phyloP scores from a whole-genome alignment of 1,284 basidiomycete genomes.

The Cryptococcus wingfieldii region DNA sequence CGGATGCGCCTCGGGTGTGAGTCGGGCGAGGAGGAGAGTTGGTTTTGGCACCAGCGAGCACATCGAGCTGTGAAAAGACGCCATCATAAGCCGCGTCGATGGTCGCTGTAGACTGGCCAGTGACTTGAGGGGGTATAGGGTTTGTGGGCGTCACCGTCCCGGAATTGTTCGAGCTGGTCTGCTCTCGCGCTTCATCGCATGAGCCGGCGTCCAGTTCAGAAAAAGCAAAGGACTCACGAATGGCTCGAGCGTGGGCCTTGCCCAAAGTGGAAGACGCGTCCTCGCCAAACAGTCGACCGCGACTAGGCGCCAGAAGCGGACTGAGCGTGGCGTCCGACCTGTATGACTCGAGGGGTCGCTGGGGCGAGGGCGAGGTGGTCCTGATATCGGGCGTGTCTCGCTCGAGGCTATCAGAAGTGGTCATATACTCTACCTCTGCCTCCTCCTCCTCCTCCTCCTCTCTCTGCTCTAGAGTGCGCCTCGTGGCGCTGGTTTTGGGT shows the following conservation, averaged over 20 bases:
- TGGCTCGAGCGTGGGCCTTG: not conserved
- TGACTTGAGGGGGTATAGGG: constrained; percentile 18
- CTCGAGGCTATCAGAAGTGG: constrained; percentile 7
- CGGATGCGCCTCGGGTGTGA: not conserved
- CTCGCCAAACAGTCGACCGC: constrained; percentile 12
- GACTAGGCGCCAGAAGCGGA: constrained; percentile 15
- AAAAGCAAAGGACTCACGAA: not conserved
- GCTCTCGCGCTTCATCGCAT: not conserved
- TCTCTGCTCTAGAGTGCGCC: not conserved
- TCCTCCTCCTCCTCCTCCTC: constrained; percentile 14
- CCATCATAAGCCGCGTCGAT: constrained; percentile 40
- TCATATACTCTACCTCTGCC: constrained; percentile 17
- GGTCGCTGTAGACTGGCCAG: constrained; percentile 26
- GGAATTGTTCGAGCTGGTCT: not conserved
- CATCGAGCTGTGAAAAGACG: constrained; percentile 37
- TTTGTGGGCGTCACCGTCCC: not conserved
- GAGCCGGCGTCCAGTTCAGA: not conserved
- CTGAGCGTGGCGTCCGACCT: constrained; percentile 10
- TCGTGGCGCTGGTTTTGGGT: not conserved
- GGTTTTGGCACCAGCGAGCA: constrained; percentile 18
- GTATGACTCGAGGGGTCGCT: constrained; percentile 9
- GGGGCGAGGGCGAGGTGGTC: constrained; percentile 40
- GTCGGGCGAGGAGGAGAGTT: not conserved
- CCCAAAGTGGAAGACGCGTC: not conserved
- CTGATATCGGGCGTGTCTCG: constrained; percentile 23